These are phyloP conservation scores for Euphrasia confusa DNA, from an alignment of 257 asterid genomes.

Conservation along the genomic window DNA sequence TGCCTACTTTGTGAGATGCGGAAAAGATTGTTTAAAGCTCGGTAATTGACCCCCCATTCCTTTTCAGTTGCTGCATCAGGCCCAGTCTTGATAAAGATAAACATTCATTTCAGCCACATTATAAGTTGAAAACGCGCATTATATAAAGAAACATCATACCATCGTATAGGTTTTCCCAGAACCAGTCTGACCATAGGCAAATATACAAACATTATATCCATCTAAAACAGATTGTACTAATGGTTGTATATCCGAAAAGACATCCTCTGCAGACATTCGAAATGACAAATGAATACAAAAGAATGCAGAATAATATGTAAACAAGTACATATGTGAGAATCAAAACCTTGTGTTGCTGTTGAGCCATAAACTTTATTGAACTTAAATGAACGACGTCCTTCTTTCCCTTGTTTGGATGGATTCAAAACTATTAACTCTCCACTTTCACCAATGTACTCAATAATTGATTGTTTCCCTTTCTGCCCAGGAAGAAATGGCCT, in stretches of 20 bases:
- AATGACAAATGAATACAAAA: conserved; percentile 10
- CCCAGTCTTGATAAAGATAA: conserved; percentile 53
- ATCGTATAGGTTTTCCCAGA: conserved; percentile 94
- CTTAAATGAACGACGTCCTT: conserved; percentile 78
- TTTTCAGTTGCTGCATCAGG: conserved; percentile 81
- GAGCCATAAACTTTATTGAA: conserved; percentile 74
- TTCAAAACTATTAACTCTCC: conserved; percentile 70
- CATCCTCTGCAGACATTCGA: conserved; percentile 54
- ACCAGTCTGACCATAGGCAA: conserved; percentile 98
- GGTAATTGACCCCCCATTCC: conserved; percentile 92
- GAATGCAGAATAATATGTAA: neutral
- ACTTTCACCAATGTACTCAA: conserved; percentile 75
- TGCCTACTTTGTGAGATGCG: conserved; percentile 57
- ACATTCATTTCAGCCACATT: conserved; percentile 24
- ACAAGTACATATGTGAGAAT: conserved; percentile 5
- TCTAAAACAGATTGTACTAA: conserved; percentile 89
- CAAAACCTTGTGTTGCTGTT: conserved; percentile 80
- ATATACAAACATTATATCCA: conserved; percentile 89
- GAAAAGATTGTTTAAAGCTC: conserved; percentile 84
- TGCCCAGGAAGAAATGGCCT: conserved; percentile 91
- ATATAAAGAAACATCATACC: conserved; percentile 42
- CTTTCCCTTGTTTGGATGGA: conserved; percentile 90
- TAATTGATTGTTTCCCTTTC: conserved; percentile 57
- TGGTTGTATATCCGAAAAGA: conserved; percentile 76
- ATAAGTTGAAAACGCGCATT: neutral